A percentile compares a stretch with the other conserved stretches of the same genome.
These are phyloP conservation scores for Coemansia sp. DNA, from an alignment of 192 early-diverging fungal genomes.

Conservation along the genomic window DNA sequence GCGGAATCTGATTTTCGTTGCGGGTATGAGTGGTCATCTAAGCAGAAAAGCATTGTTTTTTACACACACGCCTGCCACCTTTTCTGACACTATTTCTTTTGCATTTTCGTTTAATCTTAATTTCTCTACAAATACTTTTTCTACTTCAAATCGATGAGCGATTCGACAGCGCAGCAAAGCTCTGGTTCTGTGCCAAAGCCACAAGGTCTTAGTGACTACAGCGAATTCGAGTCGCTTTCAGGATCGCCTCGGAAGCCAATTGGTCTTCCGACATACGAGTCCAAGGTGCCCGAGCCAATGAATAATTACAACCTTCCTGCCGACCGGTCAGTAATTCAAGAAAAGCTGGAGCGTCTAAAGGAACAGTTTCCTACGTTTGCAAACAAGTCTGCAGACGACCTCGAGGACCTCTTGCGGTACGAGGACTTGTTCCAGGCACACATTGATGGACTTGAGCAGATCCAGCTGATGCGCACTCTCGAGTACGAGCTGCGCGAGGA, in stretches of 20 bases:
- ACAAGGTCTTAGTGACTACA: too few relatives aligned
- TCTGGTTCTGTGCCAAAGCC: too few relatives aligned
- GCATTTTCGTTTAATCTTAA: too few relatives aligned
- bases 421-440: slow-evolving; percentile 55
- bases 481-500: slow-evolving; percentile 51
- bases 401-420: slow-evolving; percentile 48
- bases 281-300: slow-evolving; percentile 39
- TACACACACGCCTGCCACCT: too few relatives aligned
- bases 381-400: slow-evolving; percentile 53
- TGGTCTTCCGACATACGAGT: slow-evolving; percentile 26
- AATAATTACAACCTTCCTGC: slow-evolving; percentile 52
- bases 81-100: too few relatives aligned
- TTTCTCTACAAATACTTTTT: too few relatives aligned
- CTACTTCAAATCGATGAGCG: too few relatives aligned
- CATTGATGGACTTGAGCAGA: slow-evolving; percentile 53
- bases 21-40: too few relatives aligned
- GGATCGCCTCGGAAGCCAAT: neutral
- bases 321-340: slow-evolving; percentile 13
- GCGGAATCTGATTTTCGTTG: too few relatives aligned
- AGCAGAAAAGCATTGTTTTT: too few relatives aligned
- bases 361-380: slow-evolving; percentile 55
- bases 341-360: slow-evolving; percentile 29
- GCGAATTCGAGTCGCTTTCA: slow-evolving; percentile 5
- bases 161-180: too few relatives aligned
- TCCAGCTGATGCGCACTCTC: slow-evolving; percentile 52